Evolutionary conservation across 495 filamentous ascomycete genomes (phyloP).

Genomic region (Astrocystis sublimbata): DNA sequence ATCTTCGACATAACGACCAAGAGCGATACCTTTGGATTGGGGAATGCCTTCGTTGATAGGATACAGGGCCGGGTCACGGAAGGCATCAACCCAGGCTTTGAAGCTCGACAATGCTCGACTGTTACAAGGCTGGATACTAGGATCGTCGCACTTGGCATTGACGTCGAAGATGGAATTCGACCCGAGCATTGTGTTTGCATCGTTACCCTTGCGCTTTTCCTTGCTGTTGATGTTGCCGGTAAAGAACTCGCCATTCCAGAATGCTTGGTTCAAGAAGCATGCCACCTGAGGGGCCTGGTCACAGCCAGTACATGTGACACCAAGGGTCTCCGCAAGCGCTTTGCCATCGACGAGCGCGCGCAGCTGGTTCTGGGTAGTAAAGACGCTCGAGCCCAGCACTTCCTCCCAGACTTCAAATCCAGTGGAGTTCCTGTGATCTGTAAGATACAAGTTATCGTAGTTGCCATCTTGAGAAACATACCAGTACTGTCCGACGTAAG

Average conservation of each 20-base stretch:
- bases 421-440: constrained; percentile 36
- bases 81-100: constrained; percentile 52
- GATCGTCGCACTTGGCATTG: constrained; percentile 49
- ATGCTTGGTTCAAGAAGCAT: constrained; percentile 51
- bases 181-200: constrained; percentile 50
- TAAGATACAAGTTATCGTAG: not conserved
- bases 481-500: constrained; percentile 59
- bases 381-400: constrained; percentile 58
- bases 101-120: constrained; percentile 49
- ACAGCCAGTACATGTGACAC: constrained; percentile 44
- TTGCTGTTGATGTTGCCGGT: constrained; percentile 28
- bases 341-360: constrained; percentile 41
- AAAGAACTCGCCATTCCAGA: constrained; percentile 49
- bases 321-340: constrained; percentile 23
- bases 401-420: constrained; percentile 60
- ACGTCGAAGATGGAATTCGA: constrained; percentile 51
- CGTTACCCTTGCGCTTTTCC: constrained; percentile 45
- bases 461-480: constrained; percentile 31
- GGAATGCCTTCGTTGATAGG: constrained; percentile 47
- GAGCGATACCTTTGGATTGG: constrained; percentile 50
- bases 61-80: constrained; percentile 47
- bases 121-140: constrained; percentile 54
- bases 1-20: constrained; percentile 66
- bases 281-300: constrained; percentile 52
- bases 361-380: constrained; percentile 17